phyloP scores from a whole-genome alignment of 2,329 filamentous ascomycete species.

The Fusarium sp. region DNA sequence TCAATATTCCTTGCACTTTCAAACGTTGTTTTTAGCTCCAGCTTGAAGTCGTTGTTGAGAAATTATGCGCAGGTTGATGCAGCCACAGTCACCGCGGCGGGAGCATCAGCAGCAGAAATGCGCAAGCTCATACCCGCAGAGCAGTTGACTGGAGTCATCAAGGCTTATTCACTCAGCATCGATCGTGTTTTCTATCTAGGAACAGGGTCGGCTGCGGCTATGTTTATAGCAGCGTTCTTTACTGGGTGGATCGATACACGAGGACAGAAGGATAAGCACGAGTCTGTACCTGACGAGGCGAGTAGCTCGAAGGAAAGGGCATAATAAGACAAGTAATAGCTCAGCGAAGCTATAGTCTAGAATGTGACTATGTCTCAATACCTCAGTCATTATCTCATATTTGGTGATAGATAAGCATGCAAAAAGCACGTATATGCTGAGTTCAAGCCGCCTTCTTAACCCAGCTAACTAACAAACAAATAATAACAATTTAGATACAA shows the following conservation, averaged over 20 bases:
- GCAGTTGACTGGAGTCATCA: not conserved
- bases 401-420: too few relatives aligned
- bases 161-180: not conserved
- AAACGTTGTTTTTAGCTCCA: not conserved
- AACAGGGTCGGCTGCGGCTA: not conserved
- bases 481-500: too few relatives aligned
- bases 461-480: too few relatives aligned
- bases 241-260: not conserved
- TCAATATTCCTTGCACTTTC: not conserved
- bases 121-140: not conserved
- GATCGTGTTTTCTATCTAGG: not conserved
- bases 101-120: not conserved
- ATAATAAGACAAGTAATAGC: not conserved
- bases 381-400: too few relatives aligned
- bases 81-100: not conserved
- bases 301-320: not conserved
- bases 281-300: not conserved
- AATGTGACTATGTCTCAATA: too few relatives aligned
- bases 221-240: not conserved
- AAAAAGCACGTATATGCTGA: too few relatives aligned
- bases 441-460: too few relatives aligned
- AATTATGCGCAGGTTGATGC: not conserved
- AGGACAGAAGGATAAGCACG: not conserved
- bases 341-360: too few relatives aligned
- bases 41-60: not conserved